phyloP scores from a whole-genome alignment of 164 flowering plant species.

The Magnolia kwangsiensis region DNA sequence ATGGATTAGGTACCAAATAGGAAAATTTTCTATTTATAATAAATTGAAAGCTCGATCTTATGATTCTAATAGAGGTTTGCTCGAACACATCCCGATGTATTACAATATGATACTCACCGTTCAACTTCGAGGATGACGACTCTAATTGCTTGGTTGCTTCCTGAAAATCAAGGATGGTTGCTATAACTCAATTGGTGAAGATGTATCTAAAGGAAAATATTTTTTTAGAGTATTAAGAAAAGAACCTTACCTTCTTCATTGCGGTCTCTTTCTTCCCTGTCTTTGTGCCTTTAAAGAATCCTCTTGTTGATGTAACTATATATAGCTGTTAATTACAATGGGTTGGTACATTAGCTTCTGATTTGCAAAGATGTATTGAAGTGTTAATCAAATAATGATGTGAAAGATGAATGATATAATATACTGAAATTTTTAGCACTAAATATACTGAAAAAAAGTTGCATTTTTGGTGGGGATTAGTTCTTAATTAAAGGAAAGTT shows the following conservation, averaged over 20 bases:
- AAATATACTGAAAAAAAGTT: no score
- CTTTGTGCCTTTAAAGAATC: constrained; percentile 47
- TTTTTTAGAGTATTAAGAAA: not conserved
- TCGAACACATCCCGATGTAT: no score
- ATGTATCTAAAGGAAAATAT: not conserved
- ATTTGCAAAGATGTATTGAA: not conserved
- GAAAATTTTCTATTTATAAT: no score
- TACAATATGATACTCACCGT: constrained; percentile 20
- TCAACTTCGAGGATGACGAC: constrained; percentile 36
- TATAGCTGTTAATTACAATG: constrained; percentile 11
- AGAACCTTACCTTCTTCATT: constrained; percentile 22
- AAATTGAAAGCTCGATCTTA: no score
- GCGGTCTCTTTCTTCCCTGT: no score
- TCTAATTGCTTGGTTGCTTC: constrained; percentile 47
- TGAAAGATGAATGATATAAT: no score
- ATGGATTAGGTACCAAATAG: no score
- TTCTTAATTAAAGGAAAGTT: not conserved
- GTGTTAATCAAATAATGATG: not conserved
- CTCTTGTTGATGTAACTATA: constrained; percentile 56
- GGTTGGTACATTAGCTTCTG: not conserved
- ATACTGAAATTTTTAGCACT: not conserved
- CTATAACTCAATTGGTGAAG: constrained; percentile 3
- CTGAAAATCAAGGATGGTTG: constrained; percentile 27
- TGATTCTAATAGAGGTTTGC: no score
- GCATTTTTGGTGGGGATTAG: no score